Evolutionary conservation across 1,284 basidiomycete species (phyloP).

Genomic region (Phlebopus sp.): DNA sequence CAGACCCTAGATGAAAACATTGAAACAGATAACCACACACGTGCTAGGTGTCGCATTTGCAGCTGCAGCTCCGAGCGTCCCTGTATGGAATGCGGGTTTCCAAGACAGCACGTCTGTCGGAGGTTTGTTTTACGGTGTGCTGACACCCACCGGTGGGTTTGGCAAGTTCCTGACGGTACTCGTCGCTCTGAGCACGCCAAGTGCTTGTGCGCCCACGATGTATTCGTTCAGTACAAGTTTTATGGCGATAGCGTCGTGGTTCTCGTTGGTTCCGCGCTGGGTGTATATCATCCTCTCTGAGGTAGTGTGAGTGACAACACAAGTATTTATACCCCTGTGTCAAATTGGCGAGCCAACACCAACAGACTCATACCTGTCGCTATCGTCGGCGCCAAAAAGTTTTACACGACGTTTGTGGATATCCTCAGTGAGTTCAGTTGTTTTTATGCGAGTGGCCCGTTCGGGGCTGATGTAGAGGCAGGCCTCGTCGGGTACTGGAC

Average conservation of each 20-base stretch:
- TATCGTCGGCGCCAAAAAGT: conserved; percentile 56
- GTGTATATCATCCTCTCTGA: conserved; percentile 68
- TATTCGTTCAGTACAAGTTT: conserved; percentile 75
- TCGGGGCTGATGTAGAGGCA: conserved; percentile 13
- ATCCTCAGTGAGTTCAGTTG: conserved; percentile 48
- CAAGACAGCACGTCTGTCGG: conserved; percentile 52
- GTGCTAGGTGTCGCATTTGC: conserved; percentile 65
- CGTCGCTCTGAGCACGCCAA: conserved; percentile 47
- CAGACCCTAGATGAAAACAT: background rate
- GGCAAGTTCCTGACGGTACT: conserved; percentile 51
- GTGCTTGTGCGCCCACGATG: conserved; percentile 68
- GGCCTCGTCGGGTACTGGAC: conserved; percentile 63
- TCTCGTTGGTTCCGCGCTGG: conserved; percentile 65
- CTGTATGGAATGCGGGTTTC: conserved; percentile 56
- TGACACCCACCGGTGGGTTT: conserved; percentile 51
- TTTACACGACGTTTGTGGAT: conserved; percentile 56
- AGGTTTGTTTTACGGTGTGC: conserved; percentile 56
- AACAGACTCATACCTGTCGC: conserved; percentile 58
- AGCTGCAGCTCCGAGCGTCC: conserved; percentile 53
- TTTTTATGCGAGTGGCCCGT: background rate
- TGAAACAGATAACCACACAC: conserved; percentile 50
- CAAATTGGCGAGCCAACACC: too few relatives aligned
- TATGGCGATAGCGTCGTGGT: conserved; percentile 54
- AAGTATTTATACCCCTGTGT: conserved; percentile 2
- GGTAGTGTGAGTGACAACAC: conserved; percentile 49